Conservation (phyloP, 1,284 basidiomycete genomes). For the Taiwanofungus camphoratus region DNA sequence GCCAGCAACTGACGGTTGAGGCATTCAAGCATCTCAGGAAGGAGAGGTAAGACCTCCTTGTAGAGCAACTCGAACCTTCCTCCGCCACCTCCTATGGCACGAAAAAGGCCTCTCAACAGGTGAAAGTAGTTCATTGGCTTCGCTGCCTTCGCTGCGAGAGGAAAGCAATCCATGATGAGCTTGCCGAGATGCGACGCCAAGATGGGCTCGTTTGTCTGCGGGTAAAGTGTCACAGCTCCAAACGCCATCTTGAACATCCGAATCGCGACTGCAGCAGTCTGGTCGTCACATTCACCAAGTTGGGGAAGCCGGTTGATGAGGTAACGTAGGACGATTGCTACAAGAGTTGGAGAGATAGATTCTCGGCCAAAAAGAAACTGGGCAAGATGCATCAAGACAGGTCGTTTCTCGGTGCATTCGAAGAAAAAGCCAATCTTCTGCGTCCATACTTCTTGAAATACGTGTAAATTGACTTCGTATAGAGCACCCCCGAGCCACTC, state of each 20-base stretch:
- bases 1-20: conserved; percentile 87
- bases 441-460: conserved; percentile 94
- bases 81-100: conserved; percentile 92
- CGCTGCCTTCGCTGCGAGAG: conserved; percentile 85
- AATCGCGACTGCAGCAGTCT: conserved; percentile 77
- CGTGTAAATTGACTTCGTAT: conserved; percentile 80
- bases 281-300: conserved; percentile 84
- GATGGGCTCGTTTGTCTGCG: conserved; percentile 83
- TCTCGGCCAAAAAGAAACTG: conserved; percentile 87
- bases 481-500: conserved; percentile 83
- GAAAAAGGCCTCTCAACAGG: conserved; percentile 91
- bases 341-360: conserved; percentile 81
- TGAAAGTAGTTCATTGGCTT: conserved; percentile 94
- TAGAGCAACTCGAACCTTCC: conserved; percentile 94
- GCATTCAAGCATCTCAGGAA: conserved; percentile 96
- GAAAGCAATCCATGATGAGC: conserved; percentile 96
- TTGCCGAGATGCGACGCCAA: conserved; percentile 90
- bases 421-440: conserved; percentile 89
- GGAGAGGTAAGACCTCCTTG: conserved; percentile 92
- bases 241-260: conserved; percentile 98
- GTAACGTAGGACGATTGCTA: conserved; percentile 88
- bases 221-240: conserved; percentile 79
- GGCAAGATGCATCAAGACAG: conserved; percentile 80
- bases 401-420: conserved; percentile 71
- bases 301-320: conserved; percentile 80